phyloP scores from a whole-genome alignment of 179 eudicot species.

The Beta corolliflora region DNA sequence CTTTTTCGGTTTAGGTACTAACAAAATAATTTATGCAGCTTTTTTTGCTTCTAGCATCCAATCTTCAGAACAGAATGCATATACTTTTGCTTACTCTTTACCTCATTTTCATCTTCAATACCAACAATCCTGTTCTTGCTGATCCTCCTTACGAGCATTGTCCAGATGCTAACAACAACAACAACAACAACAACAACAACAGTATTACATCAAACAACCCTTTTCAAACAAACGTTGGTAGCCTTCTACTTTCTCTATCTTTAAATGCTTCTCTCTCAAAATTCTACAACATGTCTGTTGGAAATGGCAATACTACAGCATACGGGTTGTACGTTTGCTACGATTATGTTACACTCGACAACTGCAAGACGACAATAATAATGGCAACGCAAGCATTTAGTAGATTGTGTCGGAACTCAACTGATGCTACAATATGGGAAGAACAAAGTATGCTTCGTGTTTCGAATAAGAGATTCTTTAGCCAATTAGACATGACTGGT shows the following conservation, averaged over 20 bases:
- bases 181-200: not conserved
- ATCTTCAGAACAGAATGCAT: not conserved
- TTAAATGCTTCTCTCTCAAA: slow-evolving; percentile 24
- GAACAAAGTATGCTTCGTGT: slow-evolving; percentile 24
- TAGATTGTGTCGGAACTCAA: slow-evolving; percentile 15
- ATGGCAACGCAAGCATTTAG: slow-evolving; percentile 22
- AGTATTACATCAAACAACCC: not conserved
- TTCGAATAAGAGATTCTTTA: slow-evolving; percentile 19
- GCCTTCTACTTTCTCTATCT: slow-evolving; percentile 23
- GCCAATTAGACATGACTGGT: slow-evolving; percentile 13
- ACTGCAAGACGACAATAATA: slow-evolving; percentile 15
- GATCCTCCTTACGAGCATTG: slow-evolving; percentile 21
- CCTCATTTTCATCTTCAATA: not conserved
- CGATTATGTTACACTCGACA: slow-evolving; percentile 11
- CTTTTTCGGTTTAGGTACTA: too few species aligned
- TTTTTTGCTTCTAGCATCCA: not conserved
- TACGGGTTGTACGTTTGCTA: slow-evolving; percentile 27
- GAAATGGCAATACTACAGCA: slow-evolving; percentile 2
- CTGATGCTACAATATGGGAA: slow-evolving; percentile 24
- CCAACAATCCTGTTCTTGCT: slow-evolving; percentile 9
- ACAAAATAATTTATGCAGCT: not conserved
- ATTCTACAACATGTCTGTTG: slow-evolving; percentile 17
- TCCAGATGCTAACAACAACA: slow-evolving; percentile 3
- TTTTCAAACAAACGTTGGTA: slow-evolving; percentile 15
- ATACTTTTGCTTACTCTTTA: slow-evolving; percentile 1